Conservation (phyloP, 23 red algal species). For the Gracilariopsis chorda region DNA sequence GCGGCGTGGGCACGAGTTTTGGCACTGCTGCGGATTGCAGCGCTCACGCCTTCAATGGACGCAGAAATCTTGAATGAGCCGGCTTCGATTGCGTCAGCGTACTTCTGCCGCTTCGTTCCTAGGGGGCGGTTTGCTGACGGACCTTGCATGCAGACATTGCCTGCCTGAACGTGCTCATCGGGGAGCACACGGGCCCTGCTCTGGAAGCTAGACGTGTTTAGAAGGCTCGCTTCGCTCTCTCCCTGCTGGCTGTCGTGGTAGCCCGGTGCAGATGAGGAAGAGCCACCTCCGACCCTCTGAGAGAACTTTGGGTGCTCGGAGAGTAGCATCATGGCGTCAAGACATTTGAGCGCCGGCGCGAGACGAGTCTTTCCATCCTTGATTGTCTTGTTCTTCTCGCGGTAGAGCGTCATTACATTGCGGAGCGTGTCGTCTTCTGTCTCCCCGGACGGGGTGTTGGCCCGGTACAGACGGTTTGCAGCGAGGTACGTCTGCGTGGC, state of each 20-base stretch:
- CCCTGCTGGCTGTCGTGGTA: not conserved
- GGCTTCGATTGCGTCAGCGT: not conserved
- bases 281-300: not conserved
- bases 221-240: not conserved
- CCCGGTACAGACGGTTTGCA: not conserved
- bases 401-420: not conserved
- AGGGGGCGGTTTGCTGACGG: not conserved
- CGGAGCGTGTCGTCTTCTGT: not conserved
- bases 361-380: not conserved
- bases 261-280: not conserved
- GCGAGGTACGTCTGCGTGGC: slow-evolving; percentile 8
- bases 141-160: not conserved
- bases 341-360: not conserved
- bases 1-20: not conserved
- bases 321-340: not conserved
- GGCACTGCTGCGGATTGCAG: not conserved
- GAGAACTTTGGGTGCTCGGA: not conserved
- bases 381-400: not conserved
- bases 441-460: not conserved
- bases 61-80: not conserved
- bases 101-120: not conserved
- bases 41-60: not conserved
- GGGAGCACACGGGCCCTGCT: too few species aligned
- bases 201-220: not conserved
- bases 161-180: too few species aligned